Percentiles rank a stretch among this genome's conserved stretches.
Conservation (phyloP, 345 rosid genomes). For the Salix brachista region DNA sequence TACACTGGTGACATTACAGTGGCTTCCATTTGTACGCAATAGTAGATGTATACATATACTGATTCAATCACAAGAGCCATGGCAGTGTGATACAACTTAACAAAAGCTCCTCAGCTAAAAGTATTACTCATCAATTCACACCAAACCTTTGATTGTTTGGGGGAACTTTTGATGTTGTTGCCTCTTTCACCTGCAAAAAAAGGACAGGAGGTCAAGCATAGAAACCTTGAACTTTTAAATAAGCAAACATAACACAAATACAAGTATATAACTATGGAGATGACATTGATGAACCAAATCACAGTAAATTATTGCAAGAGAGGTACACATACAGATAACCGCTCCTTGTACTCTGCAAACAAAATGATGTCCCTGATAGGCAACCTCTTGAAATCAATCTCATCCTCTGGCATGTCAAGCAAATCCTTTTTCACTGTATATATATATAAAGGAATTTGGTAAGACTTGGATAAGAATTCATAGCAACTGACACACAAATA, state of each 20-base stretch:
- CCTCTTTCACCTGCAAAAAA: conserved; percentile 56
- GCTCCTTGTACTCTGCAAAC: conserved; percentile 62
- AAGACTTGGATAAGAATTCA: conserved; percentile 5
- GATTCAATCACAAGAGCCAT: neutral
- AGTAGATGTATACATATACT: neutral
- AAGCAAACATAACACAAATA: neutral
- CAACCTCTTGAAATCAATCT: conserved; percentile 46
- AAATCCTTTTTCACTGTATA: conserved; percentile 52
- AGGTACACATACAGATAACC: conserved; percentile 40
- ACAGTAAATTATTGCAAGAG: neutral
- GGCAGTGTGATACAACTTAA: neutral
- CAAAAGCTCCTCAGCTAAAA: neutral
- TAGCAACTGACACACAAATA: neutral
- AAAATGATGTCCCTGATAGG: conserved; percentile 66
- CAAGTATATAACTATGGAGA: neutral
- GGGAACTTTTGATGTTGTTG: conserved; percentile 31
- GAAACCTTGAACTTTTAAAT: neutral
- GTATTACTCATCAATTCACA: neutral
- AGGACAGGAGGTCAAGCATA: conserved; percentile 7
- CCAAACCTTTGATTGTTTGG: conserved; percentile 48
- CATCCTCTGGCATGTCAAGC: conserved; percentile 71
- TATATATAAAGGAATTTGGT: conserved; percentile 2
- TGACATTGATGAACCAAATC: neutral
- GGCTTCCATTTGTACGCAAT: no score
- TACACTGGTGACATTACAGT: no score